phyloP scores from a whole-genome alignment of 1,284 basidiomycete species.

The Cystobasidium pallidum region DNA sequence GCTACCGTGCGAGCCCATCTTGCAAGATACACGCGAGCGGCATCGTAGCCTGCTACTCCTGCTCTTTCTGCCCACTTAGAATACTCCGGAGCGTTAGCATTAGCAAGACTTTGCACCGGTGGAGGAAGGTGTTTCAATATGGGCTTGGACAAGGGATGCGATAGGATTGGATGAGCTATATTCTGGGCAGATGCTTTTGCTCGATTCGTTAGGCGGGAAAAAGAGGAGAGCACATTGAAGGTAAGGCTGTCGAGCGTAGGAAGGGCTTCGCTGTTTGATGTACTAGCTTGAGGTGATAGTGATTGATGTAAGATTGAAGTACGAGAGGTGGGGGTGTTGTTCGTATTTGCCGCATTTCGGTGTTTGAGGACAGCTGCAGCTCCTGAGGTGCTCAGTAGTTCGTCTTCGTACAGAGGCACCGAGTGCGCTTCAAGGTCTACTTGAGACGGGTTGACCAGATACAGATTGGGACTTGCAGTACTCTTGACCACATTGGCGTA shows the following conservation, averaged over 20 bases:
- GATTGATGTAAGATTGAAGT: constrained; percentile 45
- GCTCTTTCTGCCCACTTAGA: constrained; percentile 71
- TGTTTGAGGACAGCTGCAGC: constrained; percentile 45
- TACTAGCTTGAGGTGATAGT: constrained; percentile 35
- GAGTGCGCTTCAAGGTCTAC: constrained; percentile 83
- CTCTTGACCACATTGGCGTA: constrained; percentile 78
- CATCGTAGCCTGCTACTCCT: constrained; percentile 80
- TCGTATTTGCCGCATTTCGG: constrained; percentile 21
- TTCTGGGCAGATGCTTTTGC: constrained; percentile 67
- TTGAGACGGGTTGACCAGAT: constrained; percentile 86
- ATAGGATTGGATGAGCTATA: constrained; percentile 86
- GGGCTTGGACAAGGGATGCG: constrained; percentile 89
- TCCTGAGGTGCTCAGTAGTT: constrained; percentile 51
- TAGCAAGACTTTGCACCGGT: constrained; percentile 82
- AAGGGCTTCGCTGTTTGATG: constrained; percentile 36
- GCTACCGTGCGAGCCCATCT: constrained; percentile 95
- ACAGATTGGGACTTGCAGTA: constrained; percentile 76
- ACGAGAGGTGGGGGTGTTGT: constrained; percentile 13
- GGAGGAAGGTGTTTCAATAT: constrained; percentile 91
- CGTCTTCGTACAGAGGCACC: constrained; percentile 56
- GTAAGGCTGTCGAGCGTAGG: constrained; percentile 54
- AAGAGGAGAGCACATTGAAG: constrained; percentile 54
- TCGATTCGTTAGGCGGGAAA: constrained; percentile 50
- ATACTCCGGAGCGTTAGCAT: constrained; percentile 61
- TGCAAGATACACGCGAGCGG: constrained; percentile 91